A percentile compares a stretch with the other conserved stretches of the same genome.
These are phyloP conservation scores for Pascua guehoae DNA, from an alignment of 1,284 basidiomycete species.

Conservation along the genomic window DNA sequence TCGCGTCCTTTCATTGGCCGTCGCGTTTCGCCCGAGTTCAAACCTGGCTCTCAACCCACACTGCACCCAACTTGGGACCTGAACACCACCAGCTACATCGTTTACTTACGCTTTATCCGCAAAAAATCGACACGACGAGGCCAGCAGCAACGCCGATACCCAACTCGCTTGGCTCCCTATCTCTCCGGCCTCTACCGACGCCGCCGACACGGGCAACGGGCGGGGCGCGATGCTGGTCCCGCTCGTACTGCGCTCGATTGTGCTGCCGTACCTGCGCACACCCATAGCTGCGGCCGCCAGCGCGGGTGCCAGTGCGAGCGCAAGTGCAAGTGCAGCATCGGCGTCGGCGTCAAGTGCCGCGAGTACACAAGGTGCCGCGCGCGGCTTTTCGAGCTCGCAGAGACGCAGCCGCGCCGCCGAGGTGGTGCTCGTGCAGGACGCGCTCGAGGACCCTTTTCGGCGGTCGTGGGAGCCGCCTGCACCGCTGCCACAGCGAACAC, in stretches of 20 bases:
- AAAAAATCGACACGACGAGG: not conserved
- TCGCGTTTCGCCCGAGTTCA: too few species aligned
- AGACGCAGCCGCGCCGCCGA: conserved; percentile 7
- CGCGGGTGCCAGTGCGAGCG: not conserved
- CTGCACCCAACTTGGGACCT: not conserved
- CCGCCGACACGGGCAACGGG: conserved; percentile 2
- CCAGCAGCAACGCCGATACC: not conserved
- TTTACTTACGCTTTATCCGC: not conserved
- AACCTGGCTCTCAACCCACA: too few species aligned
- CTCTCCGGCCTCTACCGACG: too few species aligned
- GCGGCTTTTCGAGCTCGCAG: conserved; percentile 6
- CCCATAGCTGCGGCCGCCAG: conserved; percentile 3
- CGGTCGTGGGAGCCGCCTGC: conserved; percentile 1
- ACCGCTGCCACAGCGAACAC: not conserved
- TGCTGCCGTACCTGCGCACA: conserved; percentile 17
- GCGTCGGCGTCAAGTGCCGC: too few species aligned
- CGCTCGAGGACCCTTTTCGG: not conserved
- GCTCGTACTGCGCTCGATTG: conserved; percentile 18
- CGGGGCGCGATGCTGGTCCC: conserved; percentile 21
- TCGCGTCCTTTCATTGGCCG: too few species aligned
- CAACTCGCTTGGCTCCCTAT: conserved; percentile 8
- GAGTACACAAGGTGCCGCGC: not conserved
- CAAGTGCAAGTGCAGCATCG: not conserved
- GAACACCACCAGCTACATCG: conserved; percentile 1
- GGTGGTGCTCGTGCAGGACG: not conserved